phyloP scores from a whole-genome alignment of 1,139 yeast species.

The Candida sojae region DNA sequence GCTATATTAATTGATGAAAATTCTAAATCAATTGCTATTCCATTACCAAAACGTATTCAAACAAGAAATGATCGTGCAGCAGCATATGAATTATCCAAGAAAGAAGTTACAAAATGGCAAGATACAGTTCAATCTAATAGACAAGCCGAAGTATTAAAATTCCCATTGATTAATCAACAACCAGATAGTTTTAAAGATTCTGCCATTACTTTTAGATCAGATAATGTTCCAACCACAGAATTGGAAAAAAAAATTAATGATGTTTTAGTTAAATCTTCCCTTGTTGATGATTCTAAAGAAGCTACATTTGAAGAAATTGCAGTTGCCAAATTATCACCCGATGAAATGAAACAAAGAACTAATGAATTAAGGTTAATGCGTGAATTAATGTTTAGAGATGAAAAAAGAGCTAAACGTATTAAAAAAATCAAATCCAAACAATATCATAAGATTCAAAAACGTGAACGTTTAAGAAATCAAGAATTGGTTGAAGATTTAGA shows the following conservation, averaged over 20 bases:
- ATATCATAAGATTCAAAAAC: slow-evolving; percentile 83
- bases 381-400: slow-evolving; percentile 94
- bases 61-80: slow-evolving; percentile 85
- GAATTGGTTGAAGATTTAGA: slow-evolving; percentile 64
- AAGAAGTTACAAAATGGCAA: slow-evolving; percentile 86
- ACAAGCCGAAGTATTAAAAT: slow-evolving; percentile 79
- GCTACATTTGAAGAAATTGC: slow-evolving; percentile 87
- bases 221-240: slow-evolving; percentile 53
- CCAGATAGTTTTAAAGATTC: slow-evolving; percentile 46
- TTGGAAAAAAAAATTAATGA: slow-evolving; percentile 67
- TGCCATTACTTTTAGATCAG: slow-evolving; percentile 55
- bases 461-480: slow-evolving; percentile 72
- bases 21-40: slow-evolving; percentile 64
- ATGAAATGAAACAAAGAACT: slow-evolving; percentile 76
- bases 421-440: slow-evolving; percentile 94
- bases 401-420: slow-evolving; percentile 83
- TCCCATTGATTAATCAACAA: slow-evolving; percentile 51
- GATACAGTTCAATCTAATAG: slow-evolving; percentile 79
- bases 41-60: slow-evolving; percentile 84
- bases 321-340: slow-evolving; percentile 77
- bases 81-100: slow-evolving; percentile 86
- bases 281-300: slow-evolving; percentile 72
- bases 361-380: slow-evolving; percentile 88
- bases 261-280: slow-evolving; percentile 63
- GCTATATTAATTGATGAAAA: slow-evolving; percentile 54